A percentile compares a stretch with the other conserved stretches of the same genome.
Conservation (phyloP, 352 stramenopile species). For the Globisporangium ultimum region DNA sequence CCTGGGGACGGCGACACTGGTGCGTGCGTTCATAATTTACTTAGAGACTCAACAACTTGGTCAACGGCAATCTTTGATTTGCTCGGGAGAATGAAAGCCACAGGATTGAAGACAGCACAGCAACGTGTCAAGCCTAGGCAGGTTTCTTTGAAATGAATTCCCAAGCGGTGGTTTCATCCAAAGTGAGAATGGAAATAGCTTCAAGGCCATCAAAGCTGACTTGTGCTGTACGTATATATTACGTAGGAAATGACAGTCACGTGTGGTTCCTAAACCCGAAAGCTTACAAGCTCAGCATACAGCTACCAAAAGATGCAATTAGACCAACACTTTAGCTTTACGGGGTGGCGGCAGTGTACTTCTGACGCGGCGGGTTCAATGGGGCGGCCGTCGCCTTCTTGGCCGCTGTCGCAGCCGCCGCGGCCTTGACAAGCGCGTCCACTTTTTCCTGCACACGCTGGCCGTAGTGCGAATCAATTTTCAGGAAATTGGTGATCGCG, state of each 20-base stretch:
- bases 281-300: neutral
- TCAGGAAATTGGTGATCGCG: conserved; percentile 84
- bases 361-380: conserved; percentile 60
- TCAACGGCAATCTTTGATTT: no score
- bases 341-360: conserved; percentile 40
- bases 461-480: conserved; percentile 86
- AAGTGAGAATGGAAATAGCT: no score
- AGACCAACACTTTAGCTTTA: neutral
- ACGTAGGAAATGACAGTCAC: neutral
- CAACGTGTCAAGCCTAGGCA: no score
- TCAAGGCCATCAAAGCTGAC: neutral
- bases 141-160: neutral
- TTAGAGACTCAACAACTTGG: neutral
- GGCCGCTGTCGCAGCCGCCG: conserved; percentile 11
- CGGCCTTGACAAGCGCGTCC: conserved; percentile 18
- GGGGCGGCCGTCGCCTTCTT: conserved; percentile 12
- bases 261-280: neutral
- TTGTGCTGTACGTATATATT: neutral
- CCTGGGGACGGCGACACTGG: neutral
- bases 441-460: conserved; percentile 79
- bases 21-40: neutral
- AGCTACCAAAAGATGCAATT: neutral
- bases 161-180: neutral
- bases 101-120: no score
- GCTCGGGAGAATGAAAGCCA: no score